Evolutionary conservation across 2,329 filamentous ascomycete genomes (phyloP), one percentile per base, ranked within the genome.

Genomic region (Pseudopithomyces chartarum): DNA sequence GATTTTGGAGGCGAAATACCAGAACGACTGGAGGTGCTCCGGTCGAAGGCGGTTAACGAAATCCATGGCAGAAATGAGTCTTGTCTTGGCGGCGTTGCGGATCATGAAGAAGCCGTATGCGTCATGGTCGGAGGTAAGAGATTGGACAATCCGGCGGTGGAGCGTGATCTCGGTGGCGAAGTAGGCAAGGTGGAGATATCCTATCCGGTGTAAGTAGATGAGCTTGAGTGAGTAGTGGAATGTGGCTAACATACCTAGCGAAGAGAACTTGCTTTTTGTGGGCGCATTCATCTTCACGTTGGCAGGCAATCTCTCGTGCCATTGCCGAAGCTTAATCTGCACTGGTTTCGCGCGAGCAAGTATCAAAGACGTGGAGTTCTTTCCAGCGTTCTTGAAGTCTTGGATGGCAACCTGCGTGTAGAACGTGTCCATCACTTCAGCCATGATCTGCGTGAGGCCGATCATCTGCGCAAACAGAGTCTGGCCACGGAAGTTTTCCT

Each of bases 1-100:
- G 36, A 90, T 90, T 68, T 92, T 91, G 39, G 89, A 91, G 1
- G 90, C 88, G 71, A 93, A 94, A 72, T 90, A 93, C 94, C 94
- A 98, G 78, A 97, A 97, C 0, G 91, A 86, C n/a, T 89, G 87
- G 29, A 97, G 83, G 68, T 98, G 93, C 34, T 88, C 86, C 0
- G 92, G 91, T 43, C 90, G 92, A 32, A 98, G 85, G 0, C 94
- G 89, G 77, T 97, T 97, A 67, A 97, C 92, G 76, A 97, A 97
- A 74, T 98, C 94, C 90, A 98, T 96, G 61, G 93, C 92, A 20
- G 91, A 96, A 70, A 97, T 97, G 33, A 98, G 84, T 6, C 94
- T 89, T 0, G 94, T 96, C 75, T 97, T 97, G 52, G 94, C 94
- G 3, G 94, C 94, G 55, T 89, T 93, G 52, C 94, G 92, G 76